These are phyloP conservation scores for Aspergillus sp. DNA, from an alignment of 2,329 filamentous ascomycete species.

Conservation along the genomic window DNA sequence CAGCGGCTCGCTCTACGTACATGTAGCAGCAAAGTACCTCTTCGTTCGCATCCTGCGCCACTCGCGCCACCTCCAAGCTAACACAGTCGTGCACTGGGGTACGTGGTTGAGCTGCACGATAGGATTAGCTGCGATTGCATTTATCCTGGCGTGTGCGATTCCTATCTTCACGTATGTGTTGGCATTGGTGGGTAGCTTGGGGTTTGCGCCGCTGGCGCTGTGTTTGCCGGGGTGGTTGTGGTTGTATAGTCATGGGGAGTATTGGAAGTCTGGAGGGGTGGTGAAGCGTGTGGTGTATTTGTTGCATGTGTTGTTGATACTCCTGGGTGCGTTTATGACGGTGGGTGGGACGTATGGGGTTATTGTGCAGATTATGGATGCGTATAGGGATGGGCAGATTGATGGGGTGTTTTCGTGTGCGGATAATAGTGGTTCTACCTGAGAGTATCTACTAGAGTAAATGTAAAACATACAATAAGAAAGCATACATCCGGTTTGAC, in stretches of 20 bases:
- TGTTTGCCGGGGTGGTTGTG: constrained; percentile 54
- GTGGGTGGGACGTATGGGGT: constrained; percentile 46
- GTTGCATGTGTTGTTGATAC: constrained; percentile 47
- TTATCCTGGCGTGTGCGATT: constrained; percentile 56
- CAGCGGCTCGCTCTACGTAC: constrained; percentile 50
- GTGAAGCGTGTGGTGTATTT: constrained; percentile 42
- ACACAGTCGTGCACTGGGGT: constrained; percentile 54
- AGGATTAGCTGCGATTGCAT: constrained; percentile 47
- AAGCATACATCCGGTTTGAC: too few species aligned
- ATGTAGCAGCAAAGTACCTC: constrained; percentile 55
- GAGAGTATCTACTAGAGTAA: neutral
- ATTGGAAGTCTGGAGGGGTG: constrained; percentile 38
- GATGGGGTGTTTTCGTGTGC: constrained; percentile 19
- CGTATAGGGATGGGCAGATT: constrained; percentile 17
- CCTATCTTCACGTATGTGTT: constrained; percentile 59
- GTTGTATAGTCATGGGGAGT: constrained; percentile 52
- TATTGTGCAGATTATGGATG: constrained; percentile 20
- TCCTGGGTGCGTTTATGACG: constrained; percentile 51
- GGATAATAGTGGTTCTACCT: constrained; percentile 19
- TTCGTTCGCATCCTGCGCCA: constrained; percentile 59
- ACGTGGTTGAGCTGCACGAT: constrained; percentile 54
- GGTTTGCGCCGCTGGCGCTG: constrained; percentile 55
- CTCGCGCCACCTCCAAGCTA: constrained; percentile 54
- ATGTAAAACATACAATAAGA: too few species aligned
- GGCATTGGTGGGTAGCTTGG: constrained; percentile 52